Evolutionary conservation across 805 yeast genomes (phyloP), one percentile per base, ranked within the genome.

Genomic region (Wickerhamiella musiphila): DNA sequence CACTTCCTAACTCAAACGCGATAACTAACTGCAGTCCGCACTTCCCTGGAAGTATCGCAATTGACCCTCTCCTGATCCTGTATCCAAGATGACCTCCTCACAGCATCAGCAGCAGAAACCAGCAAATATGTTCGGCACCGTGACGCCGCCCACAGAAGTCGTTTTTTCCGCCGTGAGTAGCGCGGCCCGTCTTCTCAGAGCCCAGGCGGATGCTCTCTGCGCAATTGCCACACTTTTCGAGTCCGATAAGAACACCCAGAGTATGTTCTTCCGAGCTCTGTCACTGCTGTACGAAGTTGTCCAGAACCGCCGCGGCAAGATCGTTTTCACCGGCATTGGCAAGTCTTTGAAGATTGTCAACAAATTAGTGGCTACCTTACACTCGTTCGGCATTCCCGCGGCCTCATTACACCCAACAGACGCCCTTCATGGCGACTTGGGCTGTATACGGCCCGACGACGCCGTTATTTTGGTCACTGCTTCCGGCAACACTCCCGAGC

Each of bases 361-460:
- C 35, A 82, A 82, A 53, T 57, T 75, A 10, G 79, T 70, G 33
- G 93, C 94, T 7, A 82, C 93, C 4, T 57, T 82, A 52, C 78
- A 76, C 47, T 79, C 93, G 1, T 59, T 83, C 36, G 73, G 83
- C 19, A 64, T 82, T 32, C 72, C 69, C 32, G 62, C 93, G 0
- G 66, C 70, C 0, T 43, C 66, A 1, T 55, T 82, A 33, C 94
- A 82, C 48, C 93, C 94, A 0, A 58, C 78, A 4, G 94, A 82
- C 38, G 94, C 94, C 0, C 57, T 83, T 13, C 94, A 82, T 50
- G 94, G 94, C 5, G 94, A 82, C 51, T 61, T 82, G 43, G 94
- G 94, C 2, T 54, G 73, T 23, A 54, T 83, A 6, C 54, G 67
- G 31, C 63, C 63, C 12, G 56, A 63, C 16, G 63, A 64, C 36